Base-by-base conservation (phyloP, 2,329 filamentous ascomycete species). In the Furcasterigmium furcatum region DNA sequence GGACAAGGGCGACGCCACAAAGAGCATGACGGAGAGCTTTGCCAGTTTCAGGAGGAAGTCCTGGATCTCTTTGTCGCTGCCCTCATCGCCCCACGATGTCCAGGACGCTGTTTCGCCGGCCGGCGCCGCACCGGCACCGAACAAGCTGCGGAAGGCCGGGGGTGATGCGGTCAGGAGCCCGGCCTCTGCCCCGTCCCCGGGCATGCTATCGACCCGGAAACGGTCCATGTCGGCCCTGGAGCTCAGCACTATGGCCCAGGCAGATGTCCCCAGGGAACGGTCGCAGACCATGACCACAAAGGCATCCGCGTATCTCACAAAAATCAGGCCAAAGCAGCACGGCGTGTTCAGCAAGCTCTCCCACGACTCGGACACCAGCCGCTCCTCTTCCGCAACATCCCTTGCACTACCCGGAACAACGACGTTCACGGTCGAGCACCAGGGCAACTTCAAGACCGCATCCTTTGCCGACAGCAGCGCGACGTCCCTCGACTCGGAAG, bases 41-140 rank as follows among this genome's bases (percentile, higher is more conserved):
- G 68, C 71, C 41, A 72, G 66, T 49, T 73, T 79, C 55, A 70
- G 76, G 9, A 72, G 68, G 50, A 70, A 72, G 43, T 73, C 75
- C 34, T 81, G 76, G 77, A 72, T 73, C 18, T 60, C 70, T 4
- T 59, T 66, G 30, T 77, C 77, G 27, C 67, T 72, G 14, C 75
- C 74, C 2, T 70, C 76, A 0, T 75, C 75, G 3, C 72, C 76
- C 35, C 55, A 67, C 50, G 32, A 35, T 4, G 24, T 7, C 24
- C 24, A 54, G 60, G 53, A 47, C 52, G 50, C 48, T n/a, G n/a
- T n/a, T n/a, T n/a, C n/a, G n/a, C n/a, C n/a, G n/a, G n/a, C n/a
- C n/a, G n/a, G n/a, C n/a, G n/a, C n/a, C n/a, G n/a, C n/a, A n/a
- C n/a, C n/a, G n/a, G n/a, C n/a, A 60, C 32, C 32, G 14, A 35